Percentiles rank a stretch among this genome's conserved stretches.
Conservation (phyloP, 2,329 filamentous ascomycete species). For the Beauveria medogensis region DNA sequence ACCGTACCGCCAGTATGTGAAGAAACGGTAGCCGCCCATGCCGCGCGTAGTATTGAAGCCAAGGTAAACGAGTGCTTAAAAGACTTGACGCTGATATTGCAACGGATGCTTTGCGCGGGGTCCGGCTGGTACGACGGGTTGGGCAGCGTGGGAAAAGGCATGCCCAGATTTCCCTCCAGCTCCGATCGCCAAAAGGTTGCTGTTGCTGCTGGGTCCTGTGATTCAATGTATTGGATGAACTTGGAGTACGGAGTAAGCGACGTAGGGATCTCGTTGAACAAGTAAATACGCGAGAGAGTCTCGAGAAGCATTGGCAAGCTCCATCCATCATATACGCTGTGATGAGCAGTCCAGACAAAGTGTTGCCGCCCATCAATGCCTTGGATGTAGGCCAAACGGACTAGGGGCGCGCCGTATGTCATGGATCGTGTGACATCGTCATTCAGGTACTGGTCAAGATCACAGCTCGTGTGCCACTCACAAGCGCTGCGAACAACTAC, state of each 20-base stretch:
- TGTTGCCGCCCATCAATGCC: slow-evolving; percentile 7
- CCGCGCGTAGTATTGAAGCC: slow-evolving; percentile 15
- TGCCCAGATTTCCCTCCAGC: background rate
- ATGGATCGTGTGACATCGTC: background rate
- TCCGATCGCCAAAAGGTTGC: background rate
- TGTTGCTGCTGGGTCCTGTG: background rate
- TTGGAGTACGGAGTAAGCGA: background rate
- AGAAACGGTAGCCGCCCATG: slow-evolving; percentile 25
- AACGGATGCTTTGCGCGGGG: background rate
- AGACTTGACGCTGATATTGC: background rate
- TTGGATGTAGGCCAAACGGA: slow-evolving; percentile 8
- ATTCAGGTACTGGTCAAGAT: background rate
- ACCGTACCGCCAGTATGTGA: slow-evolving; percentile 28
- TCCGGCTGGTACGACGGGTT: background rate
- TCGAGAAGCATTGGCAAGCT: background rate
- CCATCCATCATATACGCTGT: background rate
- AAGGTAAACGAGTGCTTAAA: background rate
- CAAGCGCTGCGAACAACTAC: background rate
- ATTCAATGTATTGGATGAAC: background rate
- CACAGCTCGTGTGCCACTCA: background rate
- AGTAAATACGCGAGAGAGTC: background rate
- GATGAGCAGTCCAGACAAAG: background rate
- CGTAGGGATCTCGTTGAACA: background rate
- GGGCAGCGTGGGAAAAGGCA: background rate
- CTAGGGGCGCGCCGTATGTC: background rate